A percentile compares a stretch with the other conserved stretches of the same genome.
Evolutionary conservation across 345 rosid species (phyloP).

Genomic region (Excoecaria agallocha): DNA sequence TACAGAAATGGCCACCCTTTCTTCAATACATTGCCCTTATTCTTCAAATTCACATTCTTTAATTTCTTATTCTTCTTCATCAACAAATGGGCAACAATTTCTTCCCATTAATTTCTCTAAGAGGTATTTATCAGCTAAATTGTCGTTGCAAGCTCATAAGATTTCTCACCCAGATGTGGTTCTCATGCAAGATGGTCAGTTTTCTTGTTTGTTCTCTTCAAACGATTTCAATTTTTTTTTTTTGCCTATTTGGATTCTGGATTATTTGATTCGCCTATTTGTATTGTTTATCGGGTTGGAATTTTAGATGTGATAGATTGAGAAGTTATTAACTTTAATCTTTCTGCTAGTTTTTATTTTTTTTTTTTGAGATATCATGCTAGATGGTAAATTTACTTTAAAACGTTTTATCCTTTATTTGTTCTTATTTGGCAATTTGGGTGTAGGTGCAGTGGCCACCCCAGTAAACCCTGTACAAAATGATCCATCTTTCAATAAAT

Average conservation of each 20-base stretch:
- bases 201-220: background rate
- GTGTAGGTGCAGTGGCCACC: slow-evolving; percentile 60
- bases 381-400: too few relatives aligned
- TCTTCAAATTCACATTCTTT: slow-evolving; percentile 25
- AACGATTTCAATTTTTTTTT: slow-evolving; percentile 43
- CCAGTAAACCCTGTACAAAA: slow-evolving; percentile 36
- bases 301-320: too few relatives aligned
- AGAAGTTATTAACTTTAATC: slow-evolving; percentile 2
- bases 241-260: slow-evolving; percentile 1
- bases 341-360: background rate
- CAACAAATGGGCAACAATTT: slow-evolving; percentile 25
- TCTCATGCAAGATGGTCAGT: slow-evolving; percentile 41
- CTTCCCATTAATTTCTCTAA: slow-evolving; percentile 38
- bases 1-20: slow-evolving; percentile 53
- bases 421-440: slow-evolving; percentile 7
- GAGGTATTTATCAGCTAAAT: slow-evolving; percentile 36
- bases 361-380: too few relatives aligned
- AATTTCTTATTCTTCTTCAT: slow-evolving; percentile 29
- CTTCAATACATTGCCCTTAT: slow-evolving; percentile 45
- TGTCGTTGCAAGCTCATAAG: slow-evolving; percentile 39
- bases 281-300: background rate
- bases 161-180: slow-evolving; percentile 37
- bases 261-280: background rate
- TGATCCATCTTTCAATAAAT: slow-evolving; percentile 42
- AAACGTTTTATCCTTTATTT: background rate